phyloP scores from a whole-genome alignment of 495 filamentous ascomycete species.

The Talaromyces ruber region DNA sequence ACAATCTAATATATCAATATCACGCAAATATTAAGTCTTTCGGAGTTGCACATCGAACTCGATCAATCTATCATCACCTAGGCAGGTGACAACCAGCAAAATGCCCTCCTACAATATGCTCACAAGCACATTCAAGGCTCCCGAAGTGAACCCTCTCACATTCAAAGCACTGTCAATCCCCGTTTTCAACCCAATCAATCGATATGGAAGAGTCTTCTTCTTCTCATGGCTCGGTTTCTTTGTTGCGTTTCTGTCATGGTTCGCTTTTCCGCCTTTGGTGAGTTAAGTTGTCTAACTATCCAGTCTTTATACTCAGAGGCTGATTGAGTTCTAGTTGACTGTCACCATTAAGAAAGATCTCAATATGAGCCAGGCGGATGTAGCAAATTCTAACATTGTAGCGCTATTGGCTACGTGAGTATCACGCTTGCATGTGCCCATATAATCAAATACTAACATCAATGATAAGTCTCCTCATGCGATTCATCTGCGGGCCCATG shows the following conservation, averaged over 20 bases:
- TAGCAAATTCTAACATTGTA: conserved; percentile 89
- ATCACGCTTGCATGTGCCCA: background rate
- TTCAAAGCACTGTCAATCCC: conserved; percentile 76
- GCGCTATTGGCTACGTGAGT: conserved; percentile 77
- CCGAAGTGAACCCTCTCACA: conserved; percentile 62
- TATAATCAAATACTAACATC: background rate
- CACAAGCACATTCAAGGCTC: conserved; percentile 21
- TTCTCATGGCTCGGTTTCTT: conserved; percentile 96
- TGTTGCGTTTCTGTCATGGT: conserved; percentile 90
- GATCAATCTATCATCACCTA: background rate
- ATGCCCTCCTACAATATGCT: conserved; percentile 2
- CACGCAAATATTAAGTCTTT: background rate
- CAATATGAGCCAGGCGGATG: conserved; percentile 56
- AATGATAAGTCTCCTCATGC: conserved; percentile 58
- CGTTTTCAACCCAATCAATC: conserved; percentile 66
- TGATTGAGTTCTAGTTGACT: conserved; percentile 43
- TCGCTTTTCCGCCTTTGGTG: conserved; percentile 76
- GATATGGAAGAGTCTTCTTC: conserved; percentile 85
- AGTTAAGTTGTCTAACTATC: too few species aligned
- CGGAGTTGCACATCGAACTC: background rate
- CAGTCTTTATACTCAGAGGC: too few species aligned
- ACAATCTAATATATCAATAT: background rate
- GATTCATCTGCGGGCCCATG: conserved; percentile 71
- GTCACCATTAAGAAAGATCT: conserved; percentile 74
- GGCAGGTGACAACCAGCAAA: background rate